Conservation (phyloP, 1,139 yeast genomes). For the Sugiyamaella xylanicola region DNA sequence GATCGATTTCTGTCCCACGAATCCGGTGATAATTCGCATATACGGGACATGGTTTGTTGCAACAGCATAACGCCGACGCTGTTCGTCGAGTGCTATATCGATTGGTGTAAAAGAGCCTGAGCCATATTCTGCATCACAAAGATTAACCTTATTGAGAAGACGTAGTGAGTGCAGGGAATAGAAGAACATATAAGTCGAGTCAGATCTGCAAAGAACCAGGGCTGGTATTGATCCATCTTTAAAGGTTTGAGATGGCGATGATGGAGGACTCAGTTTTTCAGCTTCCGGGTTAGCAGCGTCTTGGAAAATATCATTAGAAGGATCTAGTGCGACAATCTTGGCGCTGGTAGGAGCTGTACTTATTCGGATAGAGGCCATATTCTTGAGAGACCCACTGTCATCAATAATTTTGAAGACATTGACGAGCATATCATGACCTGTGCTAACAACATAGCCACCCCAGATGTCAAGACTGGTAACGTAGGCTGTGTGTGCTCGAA, state of each 20-base stretch:
- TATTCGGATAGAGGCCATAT: conserved; percentile 13
- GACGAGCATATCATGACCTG: conserved; percentile 64
- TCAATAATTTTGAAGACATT: conserved; percentile 51
- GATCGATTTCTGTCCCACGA: conserved; percentile 46
- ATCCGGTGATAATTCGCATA: conserved; percentile 57
- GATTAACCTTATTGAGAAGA: conserved; percentile 48
- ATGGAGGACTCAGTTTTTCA: not conserved
- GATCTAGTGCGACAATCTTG: conserved; percentile 28
- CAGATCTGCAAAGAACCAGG: conserved; percentile 59
- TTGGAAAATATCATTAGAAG: not conserved
- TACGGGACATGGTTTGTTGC: conserved; percentile 79
- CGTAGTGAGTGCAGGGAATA: conserved; percentile 38
- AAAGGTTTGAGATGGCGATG: not conserved
- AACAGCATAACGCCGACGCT: conserved; percentile 47
- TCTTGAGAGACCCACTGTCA: conserved; percentile 33
- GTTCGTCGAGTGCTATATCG: conserved; percentile 44
- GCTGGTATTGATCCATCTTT: conserved; percentile 37
- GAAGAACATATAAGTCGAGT: conserved; percentile 60
- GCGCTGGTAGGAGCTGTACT: conserved; percentile 24
- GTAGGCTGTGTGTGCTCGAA: conserved; percentile 48
- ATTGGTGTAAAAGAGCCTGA: conserved; percentile 66
- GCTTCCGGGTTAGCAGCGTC: no score
- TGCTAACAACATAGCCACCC: conserved; percentile 51
- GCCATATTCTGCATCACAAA: conserved; percentile 77
- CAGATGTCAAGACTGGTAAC: conserved; percentile 46